Evolutionary conservation across 805 yeast genomes (phyloP).

Genomic region (Wickerhamomyces subpelliculosus): DNA sequence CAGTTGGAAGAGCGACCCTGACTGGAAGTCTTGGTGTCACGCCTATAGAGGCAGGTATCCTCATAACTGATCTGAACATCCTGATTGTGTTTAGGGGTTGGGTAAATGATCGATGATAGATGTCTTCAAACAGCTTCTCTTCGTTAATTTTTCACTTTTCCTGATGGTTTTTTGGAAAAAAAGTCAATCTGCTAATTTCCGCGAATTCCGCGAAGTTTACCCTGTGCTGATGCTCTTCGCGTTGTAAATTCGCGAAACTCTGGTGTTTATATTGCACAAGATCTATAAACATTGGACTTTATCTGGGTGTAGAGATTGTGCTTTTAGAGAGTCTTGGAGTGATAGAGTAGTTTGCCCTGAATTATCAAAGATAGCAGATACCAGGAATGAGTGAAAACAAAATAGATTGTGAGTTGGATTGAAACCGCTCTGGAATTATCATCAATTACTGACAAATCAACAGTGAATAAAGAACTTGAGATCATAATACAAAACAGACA

Average conservation of each 20-base stretch:
- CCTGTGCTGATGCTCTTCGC: no score
- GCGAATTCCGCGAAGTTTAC: neutral
- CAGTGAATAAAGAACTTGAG: neutral
- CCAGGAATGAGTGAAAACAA: no score
- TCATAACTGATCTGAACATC: slow-evolving; percentile 12
- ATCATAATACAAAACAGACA: neutral
- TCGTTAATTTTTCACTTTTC: neutral
- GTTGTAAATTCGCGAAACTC: neutral
- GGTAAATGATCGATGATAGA: no score
- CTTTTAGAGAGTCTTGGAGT: no score
- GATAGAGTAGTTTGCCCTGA: no score
- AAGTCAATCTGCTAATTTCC: no score
- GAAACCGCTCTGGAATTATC: no score
- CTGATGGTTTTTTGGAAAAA: no score
- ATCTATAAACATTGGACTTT: neutral
- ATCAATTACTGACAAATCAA: neutral
- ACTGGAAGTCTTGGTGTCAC: neutral
- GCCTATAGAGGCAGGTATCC: neutral
- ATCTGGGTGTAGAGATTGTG: no score
- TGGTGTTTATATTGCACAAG: neutral
- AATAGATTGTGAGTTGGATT: neutral
- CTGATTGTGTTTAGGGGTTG: no score
- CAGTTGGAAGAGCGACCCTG: neutral
- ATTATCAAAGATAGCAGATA: no score
- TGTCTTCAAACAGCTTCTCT: no score